Evolutionary conservation across 306 rosid species (phyloP).

Genomic region (Bauhinia variegata): DNA sequence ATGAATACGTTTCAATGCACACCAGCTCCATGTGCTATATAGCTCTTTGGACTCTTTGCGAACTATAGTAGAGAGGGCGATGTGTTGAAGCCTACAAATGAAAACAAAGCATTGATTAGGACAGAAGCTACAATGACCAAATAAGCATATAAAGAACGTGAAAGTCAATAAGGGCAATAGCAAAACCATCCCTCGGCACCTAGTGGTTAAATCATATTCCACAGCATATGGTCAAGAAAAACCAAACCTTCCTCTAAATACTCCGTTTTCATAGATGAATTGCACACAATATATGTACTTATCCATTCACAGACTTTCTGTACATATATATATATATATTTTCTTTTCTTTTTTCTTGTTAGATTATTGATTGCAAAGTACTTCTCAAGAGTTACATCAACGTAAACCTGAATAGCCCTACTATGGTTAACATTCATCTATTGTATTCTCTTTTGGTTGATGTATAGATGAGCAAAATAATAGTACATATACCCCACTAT

Average conservation of each 20-base stretch:
- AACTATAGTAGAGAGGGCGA: background rate
- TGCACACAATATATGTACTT: too few species aligned
- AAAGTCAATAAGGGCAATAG: too few species aligned
- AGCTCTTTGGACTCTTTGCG: background rate
- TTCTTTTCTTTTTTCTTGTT: background rate
- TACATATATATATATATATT: constrained; percentile 2
- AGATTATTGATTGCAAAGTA: background rate
- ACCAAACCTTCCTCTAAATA: too few species aligned
- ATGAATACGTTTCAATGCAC: background rate
- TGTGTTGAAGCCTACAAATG: background rate
- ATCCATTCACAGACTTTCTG: too few species aligned
- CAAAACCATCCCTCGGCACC: background rate
- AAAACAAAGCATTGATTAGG: background rate
- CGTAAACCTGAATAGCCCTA: background rate
- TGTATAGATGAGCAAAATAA: background rate
- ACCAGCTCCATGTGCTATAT: background rate
- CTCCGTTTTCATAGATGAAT: constrained; percentile 1
- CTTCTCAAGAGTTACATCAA: background rate
- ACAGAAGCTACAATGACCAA: too few species aligned
- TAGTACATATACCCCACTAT: constrained; percentile 19
- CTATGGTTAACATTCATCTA: background rate
- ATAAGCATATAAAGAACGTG: too few species aligned
- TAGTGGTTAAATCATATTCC: too few species aligned
- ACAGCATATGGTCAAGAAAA: too few species aligned
- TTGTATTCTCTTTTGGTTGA: too few species aligned